Base-by-base conservation (phyloP, 2,329 filamentous ascomycete species). In the Ophiostoma perfectum region DNA sequence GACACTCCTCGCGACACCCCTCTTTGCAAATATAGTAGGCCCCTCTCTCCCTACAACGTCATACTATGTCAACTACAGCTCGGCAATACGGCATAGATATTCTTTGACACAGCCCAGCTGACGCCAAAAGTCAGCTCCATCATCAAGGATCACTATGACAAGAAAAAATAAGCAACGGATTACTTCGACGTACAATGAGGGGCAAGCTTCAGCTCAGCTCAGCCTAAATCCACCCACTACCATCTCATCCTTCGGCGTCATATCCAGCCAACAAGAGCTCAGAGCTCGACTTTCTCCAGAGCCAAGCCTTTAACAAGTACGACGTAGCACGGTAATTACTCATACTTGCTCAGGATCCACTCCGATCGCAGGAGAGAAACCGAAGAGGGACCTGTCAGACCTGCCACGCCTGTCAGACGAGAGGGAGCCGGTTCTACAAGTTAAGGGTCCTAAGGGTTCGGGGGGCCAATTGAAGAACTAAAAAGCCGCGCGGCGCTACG, bases 401-500 rank as follows among this genome's bases (percentile, higher is more conserved):
- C 27, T 27, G 27, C 27, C 27, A 27, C 27, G 27, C 27, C 27
- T 45, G 6, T 45, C 42, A 45, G 42, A 45, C 45, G 45, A 27
- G 49, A 55, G 49, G 49, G 49, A 55, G 18, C 49, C 49, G 27
- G 49, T 55, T 18, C 27, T 27, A 27, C 27, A 27, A 27, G 27
- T 11, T 27, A 55, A 27, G 49, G 49, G n/a, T 55, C 27, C 18
- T 14, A 12, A 55, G 49, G 49, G 27, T 27, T 27, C 27, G 27
- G 27, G 27, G 27, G 49, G 11, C 7, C 7, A 55, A 11, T 44
- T 18, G n/a, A 52, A 52, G 27, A 27, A 27, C 27, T 27, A 27
- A 27, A 27, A 65, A 36, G 64, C 64, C 64, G 64, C 64, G 64
- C 64, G 64, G 64, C 64, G 64, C 64, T 65, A 65, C 64, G 41